Evolutionary conservation across 2,329 filamentous ascomycete genomes (phyloP).

Genomic region (Hypoxylon sp.): DNA sequence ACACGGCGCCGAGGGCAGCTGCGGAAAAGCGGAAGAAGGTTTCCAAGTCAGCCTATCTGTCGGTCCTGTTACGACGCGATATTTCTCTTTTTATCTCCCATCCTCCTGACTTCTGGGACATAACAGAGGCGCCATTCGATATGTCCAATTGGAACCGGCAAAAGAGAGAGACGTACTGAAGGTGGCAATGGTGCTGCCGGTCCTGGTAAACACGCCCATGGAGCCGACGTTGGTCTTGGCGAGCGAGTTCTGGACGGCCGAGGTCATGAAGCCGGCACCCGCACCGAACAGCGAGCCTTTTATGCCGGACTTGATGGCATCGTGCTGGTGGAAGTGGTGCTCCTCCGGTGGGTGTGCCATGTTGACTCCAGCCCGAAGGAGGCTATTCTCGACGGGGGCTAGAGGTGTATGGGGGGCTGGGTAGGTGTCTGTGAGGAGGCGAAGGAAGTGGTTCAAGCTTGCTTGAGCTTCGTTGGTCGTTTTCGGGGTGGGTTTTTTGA

Average conservation of each 20-base stretch:
- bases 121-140: too few species aligned
- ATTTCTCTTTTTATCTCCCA: background rate
- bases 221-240: slow-evolving; percentile 82
- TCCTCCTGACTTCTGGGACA: background rate
- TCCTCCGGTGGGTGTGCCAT: slow-evolving; percentile 50
- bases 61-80: background rate
- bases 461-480: background rate
- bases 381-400: slow-evolving; percentile 32
- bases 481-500: background rate
- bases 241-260: slow-evolving; percentile 86
- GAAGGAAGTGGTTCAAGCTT: background rate
- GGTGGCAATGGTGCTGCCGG: slow-evolving; percentile 75
- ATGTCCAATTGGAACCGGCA: background rate
- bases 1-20: slow-evolving; percentile 78
- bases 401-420: background rate
- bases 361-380: slow-evolving; percentile 38
- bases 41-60: slow-evolving; percentile 22
- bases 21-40: slow-evolving; percentile 8
- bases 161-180: slow-evolving; percentile 52
- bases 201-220: slow-evolving; percentile 80
- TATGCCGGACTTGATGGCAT: slow-evolving; percentile 74
- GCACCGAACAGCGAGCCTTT: slow-evolving; percentile 71
- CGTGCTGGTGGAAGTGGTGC: slow-evolving; percentile 71
- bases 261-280: slow-evolving; percentile 72
- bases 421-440: background rate